Conservation (phyloP, 2,329 filamentous ascomycete species). For the Aspergillus pseudonomiae region DNA sequence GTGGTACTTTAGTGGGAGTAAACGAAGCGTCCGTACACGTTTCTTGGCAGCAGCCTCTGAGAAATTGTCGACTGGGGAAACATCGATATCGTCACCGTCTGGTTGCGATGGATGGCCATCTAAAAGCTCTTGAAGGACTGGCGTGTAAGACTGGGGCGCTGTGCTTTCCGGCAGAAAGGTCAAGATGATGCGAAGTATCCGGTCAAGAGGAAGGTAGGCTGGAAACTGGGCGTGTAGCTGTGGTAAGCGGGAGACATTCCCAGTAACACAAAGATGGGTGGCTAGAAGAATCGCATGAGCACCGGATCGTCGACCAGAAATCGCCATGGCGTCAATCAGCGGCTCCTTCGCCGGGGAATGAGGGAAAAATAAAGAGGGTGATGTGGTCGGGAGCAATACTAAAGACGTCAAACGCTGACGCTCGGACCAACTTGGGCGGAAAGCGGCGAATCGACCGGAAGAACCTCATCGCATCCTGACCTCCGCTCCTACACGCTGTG, state of each 20-base stretch:
- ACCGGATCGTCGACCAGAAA: conserved; percentile 49
- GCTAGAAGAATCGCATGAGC: conserved; percentile 63
- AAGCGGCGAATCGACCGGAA: conserved; percentile 30
- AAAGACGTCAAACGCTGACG: conserved; percentile 12
- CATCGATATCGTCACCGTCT: conserved; percentile 46
- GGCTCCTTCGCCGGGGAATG: conserved; percentile 6
- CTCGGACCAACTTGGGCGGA: conserved; percentile 27
- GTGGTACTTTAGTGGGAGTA: conserved; percentile 53
- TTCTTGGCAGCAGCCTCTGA: conserved; percentile 55
- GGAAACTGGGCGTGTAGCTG: conserved; percentile 53
- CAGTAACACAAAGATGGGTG: conserved; percentile 57
- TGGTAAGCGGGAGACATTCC: conserved; percentile 57
- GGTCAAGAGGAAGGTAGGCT: conserved; percentile 53
- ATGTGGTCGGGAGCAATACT: conserved; percentile 28
- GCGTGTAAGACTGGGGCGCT: conserved; percentile 54
- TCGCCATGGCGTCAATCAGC: conserved; percentile 38
- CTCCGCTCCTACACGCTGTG: conserved; percentile 29
- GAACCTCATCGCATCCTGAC: conserved; percentile 35
- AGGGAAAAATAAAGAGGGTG: conserved; percentile 24
- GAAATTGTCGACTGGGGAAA: conserved; percentile 51
- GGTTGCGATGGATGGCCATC: conserved; percentile 32
- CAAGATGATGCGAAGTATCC: conserved; percentile 62
- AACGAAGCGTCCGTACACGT: conserved; percentile 54
- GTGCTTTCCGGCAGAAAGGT: conserved; percentile 64
- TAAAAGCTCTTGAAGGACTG: conserved; percentile 52